Evolutionary conservation across 208 protist species (phyloP).

Genomic region (Acanthamoeba rhysodes): DNA sequence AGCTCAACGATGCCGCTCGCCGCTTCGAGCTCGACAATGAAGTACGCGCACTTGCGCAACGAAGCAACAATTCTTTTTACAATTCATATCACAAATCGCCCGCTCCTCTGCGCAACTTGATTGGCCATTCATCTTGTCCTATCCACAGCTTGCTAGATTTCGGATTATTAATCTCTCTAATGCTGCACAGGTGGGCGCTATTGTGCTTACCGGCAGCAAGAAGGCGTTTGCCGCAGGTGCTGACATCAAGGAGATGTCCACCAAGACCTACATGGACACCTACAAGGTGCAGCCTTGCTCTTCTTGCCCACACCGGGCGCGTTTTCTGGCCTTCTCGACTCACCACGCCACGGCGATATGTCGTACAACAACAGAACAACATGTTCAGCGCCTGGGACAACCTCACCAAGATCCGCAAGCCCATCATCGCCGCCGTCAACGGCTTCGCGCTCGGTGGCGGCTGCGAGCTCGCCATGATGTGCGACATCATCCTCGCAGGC

Average conservation of each 20-base stretch:
- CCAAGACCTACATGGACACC: conserved; percentile 90
- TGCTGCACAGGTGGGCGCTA: conserved; percentile 86
- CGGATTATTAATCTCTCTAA: neutral
- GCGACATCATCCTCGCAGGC: conserved; percentile 87
- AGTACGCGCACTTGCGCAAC: neutral
- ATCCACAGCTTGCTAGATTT: too few species aligned
- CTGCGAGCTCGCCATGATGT: conserved; percentile 94
- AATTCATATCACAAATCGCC: neutral
- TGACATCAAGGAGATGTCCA: conserved; percentile 97
- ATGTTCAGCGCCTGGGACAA: conserved; percentile 91
- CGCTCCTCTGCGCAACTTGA: too few species aligned
- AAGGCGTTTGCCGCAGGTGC: conserved; percentile 97
- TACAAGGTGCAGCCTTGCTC: conserved; percentile 83
- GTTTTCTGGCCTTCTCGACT: neutral
- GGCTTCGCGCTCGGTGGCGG: conserved; percentile 92
- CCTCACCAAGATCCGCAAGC: conserved; percentile 89
- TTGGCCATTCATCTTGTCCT: too few species aligned
- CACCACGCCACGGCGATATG: neutral
- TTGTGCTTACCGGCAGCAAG: conserved; percentile 95
- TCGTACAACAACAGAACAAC: conserved; percentile 76
- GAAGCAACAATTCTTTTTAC: too few species aligned
- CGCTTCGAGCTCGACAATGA: conserved; percentile 92
- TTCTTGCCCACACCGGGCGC: too few species aligned
- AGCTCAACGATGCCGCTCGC: conserved; percentile 90
- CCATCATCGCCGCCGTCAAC: conserved; percentile 93